Evolutionary conservation across 208 protist species (phyloP).

Genomic region (Angomonas deanei): DNA sequence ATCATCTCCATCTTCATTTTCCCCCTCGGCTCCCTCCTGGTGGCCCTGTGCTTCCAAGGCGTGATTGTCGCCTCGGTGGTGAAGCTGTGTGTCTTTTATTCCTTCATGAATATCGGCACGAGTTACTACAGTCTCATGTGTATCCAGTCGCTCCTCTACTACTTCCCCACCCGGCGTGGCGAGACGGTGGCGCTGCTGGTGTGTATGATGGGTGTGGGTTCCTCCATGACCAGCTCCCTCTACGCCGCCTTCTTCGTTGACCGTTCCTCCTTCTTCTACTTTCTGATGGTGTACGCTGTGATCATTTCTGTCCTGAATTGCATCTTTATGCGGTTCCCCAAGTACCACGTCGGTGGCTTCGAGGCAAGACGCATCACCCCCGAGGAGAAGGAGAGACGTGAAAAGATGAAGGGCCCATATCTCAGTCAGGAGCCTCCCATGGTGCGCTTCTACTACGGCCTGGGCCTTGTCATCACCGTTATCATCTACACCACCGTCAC

Average conservation of each 20-base stretch:
- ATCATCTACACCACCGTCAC: conserved; percentile 43
- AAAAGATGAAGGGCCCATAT: conserved; percentile 23
- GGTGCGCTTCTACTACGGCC: conserved; percentile 39
- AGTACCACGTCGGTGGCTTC: conserved; percentile 45
- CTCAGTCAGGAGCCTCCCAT: conserved; percentile 37
- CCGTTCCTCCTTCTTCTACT: conserved; percentile 35
- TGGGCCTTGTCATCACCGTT: conserved; percentile 32
- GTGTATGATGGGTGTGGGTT: conserved; percentile 52
- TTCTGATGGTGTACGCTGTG: conserved; percentile 26
- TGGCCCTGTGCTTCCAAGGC: conserved; percentile 33
- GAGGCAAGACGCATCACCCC: conserved; percentile 21
- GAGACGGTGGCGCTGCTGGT: conserved; percentile 44
- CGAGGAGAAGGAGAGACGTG: conserved; percentile 25
- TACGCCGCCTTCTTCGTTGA: conserved; percentile 38
- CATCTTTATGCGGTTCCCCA: conserved; percentile 37
- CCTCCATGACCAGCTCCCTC: conserved; percentile 40
- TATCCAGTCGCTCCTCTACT: conserved; percentile 32
- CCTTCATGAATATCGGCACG: conserved; percentile 26
- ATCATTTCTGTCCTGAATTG: conserved; percentile 21
- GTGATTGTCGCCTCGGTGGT: conserved; percentile 25
- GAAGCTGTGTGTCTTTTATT: conserved; percentile 28
- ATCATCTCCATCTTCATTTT: conserved; percentile 6
- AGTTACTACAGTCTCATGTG: conserved; percentile 28
- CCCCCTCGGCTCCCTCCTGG: conserved; percentile 27
- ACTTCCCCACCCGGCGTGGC: conserved; percentile 39